Base-by-base conservation (phyloP, 805 yeast genomes). In the Ogataea pilisensis region DNA sequence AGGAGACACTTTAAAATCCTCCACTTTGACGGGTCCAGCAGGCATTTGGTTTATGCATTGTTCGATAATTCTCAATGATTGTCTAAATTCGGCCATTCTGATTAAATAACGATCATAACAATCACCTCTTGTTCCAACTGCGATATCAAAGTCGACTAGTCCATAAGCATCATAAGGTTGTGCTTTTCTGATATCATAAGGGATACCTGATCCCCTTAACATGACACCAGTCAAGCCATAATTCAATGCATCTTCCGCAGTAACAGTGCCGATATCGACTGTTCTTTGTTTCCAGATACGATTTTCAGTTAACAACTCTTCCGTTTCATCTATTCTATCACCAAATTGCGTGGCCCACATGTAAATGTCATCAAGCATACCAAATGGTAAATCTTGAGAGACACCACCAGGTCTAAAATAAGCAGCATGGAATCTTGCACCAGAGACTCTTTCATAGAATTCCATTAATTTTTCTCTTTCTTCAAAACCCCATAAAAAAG, bases 311-410 rank as follows among this genome's bases (percentile, higher is more conserved):
- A 83, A 74, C 68, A 87, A 75, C 67, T 87, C 95, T 69, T 87
- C 95, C 48, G 85, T 81, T 66, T 87, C 95, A 64, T 87, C 95
- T 51, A 87, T 68, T 70, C 95, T 79, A 69, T 87, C 95, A 61
- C 95, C 95, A 54, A 87, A 87, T 70, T 87, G 95, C 19, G 95
- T 87, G 42, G 95, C 95, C 95, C 95, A 87, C 91, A 86, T 86
- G 66, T 85, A 87, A 50, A 87, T 87, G 62, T 87, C 95, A 64
- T 87, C 95, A 55, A 87, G 75, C 58, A 87, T 64, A 38, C 95
- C 95, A 31, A 78, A 82, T 20, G 95, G 95, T 45, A 87, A 65
- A 67, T 87, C 95, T 66, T 84, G 95, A 17, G 91, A 69, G 16
- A 87, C 95, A 58, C 95, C 95, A 57, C 95, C 95, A 41, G 95